Evolutionary conservation across 2,329 filamentous ascomycete genomes (phyloP).

Genomic region (Tricladium varicosporioides): DNA sequence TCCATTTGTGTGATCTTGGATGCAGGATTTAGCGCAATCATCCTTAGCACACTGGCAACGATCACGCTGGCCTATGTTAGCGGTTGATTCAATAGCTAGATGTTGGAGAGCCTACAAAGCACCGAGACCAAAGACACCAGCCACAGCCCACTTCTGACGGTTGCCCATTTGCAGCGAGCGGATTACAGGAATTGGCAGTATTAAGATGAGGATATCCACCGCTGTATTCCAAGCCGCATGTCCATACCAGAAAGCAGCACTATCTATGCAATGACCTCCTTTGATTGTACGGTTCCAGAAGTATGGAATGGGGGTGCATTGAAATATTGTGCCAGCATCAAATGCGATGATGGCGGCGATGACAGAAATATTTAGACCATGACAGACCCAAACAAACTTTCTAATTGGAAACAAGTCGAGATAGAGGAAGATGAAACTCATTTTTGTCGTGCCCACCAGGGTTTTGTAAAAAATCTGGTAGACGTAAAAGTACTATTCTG

Average conservation of each 20-base stretch:
- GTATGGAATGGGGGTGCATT: constrained; percentile 17
- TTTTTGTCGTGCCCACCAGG: constrained; percentile 15
- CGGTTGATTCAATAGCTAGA: not conserved
- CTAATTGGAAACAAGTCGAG: constrained; percentile 16
- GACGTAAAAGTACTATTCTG: constrained; percentile 15
- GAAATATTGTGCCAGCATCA: constrained; percentile 10
- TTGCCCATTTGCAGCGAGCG: constrained; percentile 38
- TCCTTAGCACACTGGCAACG: constrained; percentile 13
- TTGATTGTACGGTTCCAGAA: constrained; percentile 16
- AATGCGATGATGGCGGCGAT: constrained; percentile 5
- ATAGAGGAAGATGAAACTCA: constrained; percentile 18
- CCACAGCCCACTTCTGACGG: constrained; percentile 2
- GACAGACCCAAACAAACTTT: constrained; percentile 10
- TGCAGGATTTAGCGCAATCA: constrained; percentile 16
- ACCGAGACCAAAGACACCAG: constrained; percentile 64
- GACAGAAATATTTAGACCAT: constrained; percentile 2
- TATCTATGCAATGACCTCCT: constrained; percentile 51
- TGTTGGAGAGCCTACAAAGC: constrained; percentile 52
- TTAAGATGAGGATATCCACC: constrained; percentile 64
- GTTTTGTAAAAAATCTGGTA: constrained; percentile 16
- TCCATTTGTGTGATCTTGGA: constrained; percentile 12
- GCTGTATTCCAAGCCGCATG: constrained; percentile 67
- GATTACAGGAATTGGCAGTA: constrained; percentile 60
- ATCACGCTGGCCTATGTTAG: constrained; percentile 10
- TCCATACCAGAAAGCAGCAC: constrained; percentile 63